Evolutionary conservation across 2,329 filamentous ascomycete genomes (phyloP), one percentile per base, ranked within the genome.

Genomic region (Monosporascus sp.): DNA sequence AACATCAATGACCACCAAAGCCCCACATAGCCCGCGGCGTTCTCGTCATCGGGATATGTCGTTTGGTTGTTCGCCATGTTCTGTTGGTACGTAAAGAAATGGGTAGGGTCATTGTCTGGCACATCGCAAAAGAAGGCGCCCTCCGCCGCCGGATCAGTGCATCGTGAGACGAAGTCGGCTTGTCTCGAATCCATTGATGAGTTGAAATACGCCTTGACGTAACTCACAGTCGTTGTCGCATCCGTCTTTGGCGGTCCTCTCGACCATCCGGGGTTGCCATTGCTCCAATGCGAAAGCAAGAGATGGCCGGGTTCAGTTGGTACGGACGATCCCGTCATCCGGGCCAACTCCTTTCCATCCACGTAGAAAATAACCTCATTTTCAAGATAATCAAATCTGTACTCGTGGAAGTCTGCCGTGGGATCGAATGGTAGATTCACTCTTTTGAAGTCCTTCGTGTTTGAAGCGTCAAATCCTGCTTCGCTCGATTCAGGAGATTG

Each of bases 121-220:
- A 85, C 79, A 11, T 64, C 53, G 59, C 82, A 84, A 2, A 81
- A 67, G 2, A 81, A 67, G 0, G 76, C 72, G 4, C 66, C 67
- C 5, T 63, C 52, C 1, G 66, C 72, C 3, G 51, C 49, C 2
- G 69, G 63, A 51, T 78, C 69, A 14, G 47, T 61, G 60, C 80
- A 84, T 47, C 79, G 70, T 8, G 49, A 54, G 3, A 51, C 53
- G 61, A 71, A 75, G 54, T 77, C 76, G 16, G 58, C 59, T 48
- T 72, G 66, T 17, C 77, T 66, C 52, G 64, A 57, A 2, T 62
- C 57, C 20, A 74, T 61, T 3, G 85, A 85, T 17, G 85, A 85
- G 73, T 92, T 92, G 74, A 91, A 93, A 69, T 92, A 93, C 0
- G 85, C 85, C 67, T 89, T 90, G 53, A 91, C 79, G 63, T 91